phyloP scores from a whole-genome alignment of 73 alveolate genomes.

The Halteria grandinella region DNA sequence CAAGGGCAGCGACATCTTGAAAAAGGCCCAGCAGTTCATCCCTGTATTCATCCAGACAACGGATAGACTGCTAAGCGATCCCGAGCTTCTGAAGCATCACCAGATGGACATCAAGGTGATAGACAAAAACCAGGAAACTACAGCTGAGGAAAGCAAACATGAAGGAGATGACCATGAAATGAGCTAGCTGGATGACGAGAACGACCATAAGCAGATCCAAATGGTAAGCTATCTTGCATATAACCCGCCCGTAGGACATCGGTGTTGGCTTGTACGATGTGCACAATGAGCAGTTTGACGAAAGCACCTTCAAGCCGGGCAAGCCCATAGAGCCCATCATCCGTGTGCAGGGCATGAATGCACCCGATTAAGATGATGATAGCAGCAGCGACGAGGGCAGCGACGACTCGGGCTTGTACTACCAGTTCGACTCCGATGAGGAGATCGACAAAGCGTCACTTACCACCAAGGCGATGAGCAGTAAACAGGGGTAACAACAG shows the following conservation, averaged over 20 bases:
- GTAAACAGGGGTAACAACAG: not conserved
- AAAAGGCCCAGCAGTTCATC: constrained; percentile 32
- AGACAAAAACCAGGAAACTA: constrained; percentile 2
- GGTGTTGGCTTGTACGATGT: constrained; percentile 40
- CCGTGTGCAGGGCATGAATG: not conserved
- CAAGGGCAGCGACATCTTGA: constrained; percentile 21
- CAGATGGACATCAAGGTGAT: constrained; percentile 31
- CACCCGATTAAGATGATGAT: not conserved
- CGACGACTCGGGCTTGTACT: constrained; percentile 19
- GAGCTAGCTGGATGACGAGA: not conserved
- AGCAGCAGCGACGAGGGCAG: constrained; percentile 31
- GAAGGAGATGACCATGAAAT: not conserved
- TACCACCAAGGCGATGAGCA: constrained; percentile 8
- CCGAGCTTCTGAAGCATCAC: constrained; percentile 29
- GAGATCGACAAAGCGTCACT: constrained; percentile 11
- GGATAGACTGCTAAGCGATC: constrained; percentile 36
- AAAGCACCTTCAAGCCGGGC: constrained; percentile 9
- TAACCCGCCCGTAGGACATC: constrained; percentile 5
- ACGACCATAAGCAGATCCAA: constrained; percentile 18
- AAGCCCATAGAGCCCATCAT: constrained; percentile 31
- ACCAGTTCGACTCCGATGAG: constrained; percentile 36
- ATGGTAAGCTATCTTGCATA: constrained; percentile 11
- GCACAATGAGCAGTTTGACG: constrained; percentile 18
- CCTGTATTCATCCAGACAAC: constrained; percentile 28
- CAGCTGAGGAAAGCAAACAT: not conserved